Base-by-base conservation (phyloP, 176 grass and related monocot species). In the Lolium multiflorum region DNA sequence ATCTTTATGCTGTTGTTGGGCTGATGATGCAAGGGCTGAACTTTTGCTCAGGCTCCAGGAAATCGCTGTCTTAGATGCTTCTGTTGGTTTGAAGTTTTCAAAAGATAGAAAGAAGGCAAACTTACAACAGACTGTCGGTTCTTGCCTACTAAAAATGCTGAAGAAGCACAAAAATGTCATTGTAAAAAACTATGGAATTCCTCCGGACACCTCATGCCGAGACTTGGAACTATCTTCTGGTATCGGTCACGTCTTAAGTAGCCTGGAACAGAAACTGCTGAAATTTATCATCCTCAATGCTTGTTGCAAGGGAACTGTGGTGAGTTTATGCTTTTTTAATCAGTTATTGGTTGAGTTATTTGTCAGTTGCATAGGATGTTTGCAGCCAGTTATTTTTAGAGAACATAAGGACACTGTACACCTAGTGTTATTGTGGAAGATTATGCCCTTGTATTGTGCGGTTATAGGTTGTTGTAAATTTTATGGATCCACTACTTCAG, bases 1-100 rank as follows among this genome's bases (percentile, higher is more conserved):
- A 82, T 91, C 92, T 7, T 87, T 94, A 28, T 92, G 89, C 82
- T 92, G 81, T 92, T 96, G 92, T 71, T 98, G 97, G 97, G 90
- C 92, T 76, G 80, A 92, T 78, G 84, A 84, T 86, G 69, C 79
- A 88, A 93, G 79, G 79, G 93, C 94, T 84, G 88, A 90, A 71
- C 78, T 86, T 74, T 74, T 98, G 80, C 93, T 98, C 68, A 87
- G 79, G 49, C 74, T 94, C 54, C 88, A 77, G 39, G 92, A 90
- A 78, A 65, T 89, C 82, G 72, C 80, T 73, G 56, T 37, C 57
- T 38, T 83, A 31, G 37, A 88, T 82, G 78, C 83, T 77, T 83
- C 80, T 83, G 72, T 62, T 26, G 68, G 13, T 83, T 69, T 65
- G 11, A 91, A 87, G 54, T 64, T 87, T 81, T 84, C 52, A 9